Evolutionary conservation across 164 flowering plant genomes (phyloP).

Genomic region (Umbilicus rupestris): DNA sequence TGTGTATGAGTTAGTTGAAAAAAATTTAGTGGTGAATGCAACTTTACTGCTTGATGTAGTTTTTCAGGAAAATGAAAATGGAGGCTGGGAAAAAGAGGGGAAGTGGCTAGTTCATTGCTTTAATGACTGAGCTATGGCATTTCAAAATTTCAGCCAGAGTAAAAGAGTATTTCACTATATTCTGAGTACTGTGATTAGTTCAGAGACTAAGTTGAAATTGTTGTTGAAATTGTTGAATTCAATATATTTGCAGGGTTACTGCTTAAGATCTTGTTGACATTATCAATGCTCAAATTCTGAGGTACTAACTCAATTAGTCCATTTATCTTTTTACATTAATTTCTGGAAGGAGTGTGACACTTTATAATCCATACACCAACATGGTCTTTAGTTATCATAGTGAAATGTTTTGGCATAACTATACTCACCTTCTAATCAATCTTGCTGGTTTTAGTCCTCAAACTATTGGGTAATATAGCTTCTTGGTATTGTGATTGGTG

Average conservation of each 20-base stretch:
- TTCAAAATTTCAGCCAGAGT: not conserved
- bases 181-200: not conserved
- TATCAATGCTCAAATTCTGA: conserved; percentile 86
- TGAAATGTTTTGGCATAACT: too few species aligned
- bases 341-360: not conserved
- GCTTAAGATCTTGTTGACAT: conserved; percentile 93
- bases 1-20: too few species aligned
- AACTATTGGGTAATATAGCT: too few species aligned
- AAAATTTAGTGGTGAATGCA: too few species aligned
- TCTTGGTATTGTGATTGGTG: too few species aligned
- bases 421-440: too few species aligned
- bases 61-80: conserved; percentile 60
- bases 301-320: conserved; percentile 30
- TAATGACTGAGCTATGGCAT: not conserved
- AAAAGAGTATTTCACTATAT: not conserved
- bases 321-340: not conserved
- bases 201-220: not conserved
- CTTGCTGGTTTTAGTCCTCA: too few species aligned
- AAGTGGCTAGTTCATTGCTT: conserved; percentile 5
- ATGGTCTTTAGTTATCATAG: not conserved
- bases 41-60: not conserved
- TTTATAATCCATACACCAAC: too few species aligned
- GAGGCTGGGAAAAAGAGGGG: conserved; percentile 80
- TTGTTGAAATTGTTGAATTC: conserved; percentile 7
- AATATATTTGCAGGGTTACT: conserved; percentile 52